A percentile compares a stretch with the other conserved stretches of the same genome.
Conservation (phyloP, 176 grass and related monocot genomes). For the Aegilops umbellulata region DNA sequence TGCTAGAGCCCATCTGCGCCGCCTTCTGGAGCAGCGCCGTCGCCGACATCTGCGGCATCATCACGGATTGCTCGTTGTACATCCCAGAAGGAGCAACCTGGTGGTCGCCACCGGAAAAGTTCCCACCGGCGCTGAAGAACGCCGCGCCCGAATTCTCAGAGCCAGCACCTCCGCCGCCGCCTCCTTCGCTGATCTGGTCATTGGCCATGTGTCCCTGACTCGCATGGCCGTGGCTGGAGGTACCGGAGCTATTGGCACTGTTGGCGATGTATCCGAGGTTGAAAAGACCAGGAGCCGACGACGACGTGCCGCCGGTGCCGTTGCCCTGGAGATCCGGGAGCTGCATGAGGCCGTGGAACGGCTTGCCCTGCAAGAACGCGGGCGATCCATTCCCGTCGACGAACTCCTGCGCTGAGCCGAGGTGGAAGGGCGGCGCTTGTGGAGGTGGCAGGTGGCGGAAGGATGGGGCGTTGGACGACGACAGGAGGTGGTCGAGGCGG, state of each 20-base stretch:
- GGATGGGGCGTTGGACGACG: slow-evolving; percentile 40
- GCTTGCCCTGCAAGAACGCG: slow-evolving; percentile 66
- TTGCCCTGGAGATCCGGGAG: slow-evolving; percentile 75
- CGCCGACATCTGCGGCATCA: slow-evolving; percentile 88
- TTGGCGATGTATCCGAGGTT: slow-evolving; percentile 64
- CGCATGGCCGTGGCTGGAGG: slow-evolving; percentile 53
- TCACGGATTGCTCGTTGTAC: slow-evolving; percentile 50
- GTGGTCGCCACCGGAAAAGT: slow-evolving; percentile 46
- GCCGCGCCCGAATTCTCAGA: slow-evolving; percentile 49
- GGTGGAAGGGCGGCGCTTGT: slow-evolving; percentile 28
- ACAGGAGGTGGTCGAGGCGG: slow-evolving; percentile 65
- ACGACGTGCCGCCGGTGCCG: slow-evolving; percentile 29
- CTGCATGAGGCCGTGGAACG: slow-evolving; percentile 87
- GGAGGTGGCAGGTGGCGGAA: slow-evolving; percentile 53
- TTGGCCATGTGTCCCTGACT: slow-evolving; percentile 42
- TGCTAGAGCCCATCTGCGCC: slow-evolving; percentile 79
- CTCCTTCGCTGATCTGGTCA: slow-evolving; percentile 47
- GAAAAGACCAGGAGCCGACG: slow-evolving; percentile 55
- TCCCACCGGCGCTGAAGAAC: slow-evolving; percentile 49
- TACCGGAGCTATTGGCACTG: slow-evolving; percentile 48
- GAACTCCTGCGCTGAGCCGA: slow-evolving; percentile 48
- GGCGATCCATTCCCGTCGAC: slow-evolving; percentile 33
- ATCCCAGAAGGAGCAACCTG: slow-evolving; percentile 47
- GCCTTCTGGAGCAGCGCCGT: slow-evolving; percentile 95
- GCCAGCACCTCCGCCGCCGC: neutral